These are phyloP conservation scores for Podospora fimiseda DNA, from an alignment of 495 filamentous ascomycete genomes.

Conservation along the genomic window DNA sequence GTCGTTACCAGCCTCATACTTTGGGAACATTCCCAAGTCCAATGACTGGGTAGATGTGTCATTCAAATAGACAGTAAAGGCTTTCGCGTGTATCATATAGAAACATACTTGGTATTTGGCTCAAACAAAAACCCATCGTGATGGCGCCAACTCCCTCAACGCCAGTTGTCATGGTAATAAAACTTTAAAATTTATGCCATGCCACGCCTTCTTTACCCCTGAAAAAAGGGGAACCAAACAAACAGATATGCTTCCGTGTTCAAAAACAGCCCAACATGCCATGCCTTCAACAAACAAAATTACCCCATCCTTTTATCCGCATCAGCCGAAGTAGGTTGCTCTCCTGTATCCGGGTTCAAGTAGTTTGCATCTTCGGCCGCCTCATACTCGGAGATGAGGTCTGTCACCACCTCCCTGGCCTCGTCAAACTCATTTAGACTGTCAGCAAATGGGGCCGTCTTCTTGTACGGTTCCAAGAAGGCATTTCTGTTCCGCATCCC, in stretches of 20 bases:
- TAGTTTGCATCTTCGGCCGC: conserved; percentile 87
- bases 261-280: no score
- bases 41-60: no score
- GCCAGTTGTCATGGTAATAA: neutral
- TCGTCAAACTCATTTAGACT: conserved; percentile 94
- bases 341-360: conserved; percentile 60
- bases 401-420: conserved; percentile 77
- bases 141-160: neutral
- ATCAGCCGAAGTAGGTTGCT: conserved; percentile 37
- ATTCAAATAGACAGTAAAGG: no score
- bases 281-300: no score
- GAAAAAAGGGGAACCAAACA: neutral
- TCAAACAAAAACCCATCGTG: neutral
- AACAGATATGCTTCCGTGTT: no score
- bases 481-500: conserved; percentile 92
- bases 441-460: conserved; percentile 83
- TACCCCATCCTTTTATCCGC: conserved; percentile 38
- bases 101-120: no score
- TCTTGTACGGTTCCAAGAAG: conserved; percentile 92
- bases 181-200: neutral
- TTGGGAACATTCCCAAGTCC: no score
- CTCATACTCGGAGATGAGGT: conserved; percentile 89
- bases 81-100: no score
- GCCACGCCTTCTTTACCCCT: neutral
- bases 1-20: no score